phyloP scores from a whole-genome alignment of 2,329 filamentous ascomycete species.

The Tolypocladium album region DNA sequence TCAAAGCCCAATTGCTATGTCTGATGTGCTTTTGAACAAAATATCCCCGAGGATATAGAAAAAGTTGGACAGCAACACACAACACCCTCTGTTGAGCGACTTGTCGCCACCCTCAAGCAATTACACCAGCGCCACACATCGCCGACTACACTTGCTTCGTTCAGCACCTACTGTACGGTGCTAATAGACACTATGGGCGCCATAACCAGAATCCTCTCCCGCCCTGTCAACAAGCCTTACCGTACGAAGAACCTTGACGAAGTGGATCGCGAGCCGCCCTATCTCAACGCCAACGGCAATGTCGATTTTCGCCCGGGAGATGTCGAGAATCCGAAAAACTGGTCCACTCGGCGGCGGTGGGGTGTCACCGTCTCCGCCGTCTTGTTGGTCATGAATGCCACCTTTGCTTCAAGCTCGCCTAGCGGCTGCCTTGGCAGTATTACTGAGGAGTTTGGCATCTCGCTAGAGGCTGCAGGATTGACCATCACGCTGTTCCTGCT shows the following conservation, averaged over 20 bases:
- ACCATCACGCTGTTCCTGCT: conserved; percentile 44
- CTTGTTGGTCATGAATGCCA: conserved; percentile 42
- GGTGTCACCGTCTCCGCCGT: conserved; percentile 30
- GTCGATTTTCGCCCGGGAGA: conserved; percentile 40
- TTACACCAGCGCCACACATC: neutral
- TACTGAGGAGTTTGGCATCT: conserved; percentile 29
- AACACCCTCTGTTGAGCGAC: neutral
- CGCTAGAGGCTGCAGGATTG: conserved; percentile 32
- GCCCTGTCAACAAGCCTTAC: conserved; percentile 41
- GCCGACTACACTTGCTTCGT: neutral
- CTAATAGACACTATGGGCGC: neutral
- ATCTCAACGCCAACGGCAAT: conserved; percentile 37
- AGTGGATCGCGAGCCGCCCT: conserved; percentile 15
- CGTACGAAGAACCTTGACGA: conserved; percentile 20
- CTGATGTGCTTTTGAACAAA: neutral
- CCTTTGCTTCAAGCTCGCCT: conserved; percentile 31
- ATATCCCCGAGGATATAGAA: too few relatives aligned
- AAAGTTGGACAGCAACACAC: neutral
- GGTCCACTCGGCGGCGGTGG: conserved; percentile 27
- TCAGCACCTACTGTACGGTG: neutral
- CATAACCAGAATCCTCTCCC: conserved; percentile 30
- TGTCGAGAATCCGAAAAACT: conserved; percentile 39
- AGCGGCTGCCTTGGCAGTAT: conserved; percentile 21
- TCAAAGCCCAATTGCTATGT: neutral
- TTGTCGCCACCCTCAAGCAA: too few relatives aligned